Percentiles rank a stretch among this genome's conserved stretches.
phyloP scores from a whole-genome alignment of 2,329 filamentous ascomycete species.

The Bimuria novae-zelandiae region DNA sequence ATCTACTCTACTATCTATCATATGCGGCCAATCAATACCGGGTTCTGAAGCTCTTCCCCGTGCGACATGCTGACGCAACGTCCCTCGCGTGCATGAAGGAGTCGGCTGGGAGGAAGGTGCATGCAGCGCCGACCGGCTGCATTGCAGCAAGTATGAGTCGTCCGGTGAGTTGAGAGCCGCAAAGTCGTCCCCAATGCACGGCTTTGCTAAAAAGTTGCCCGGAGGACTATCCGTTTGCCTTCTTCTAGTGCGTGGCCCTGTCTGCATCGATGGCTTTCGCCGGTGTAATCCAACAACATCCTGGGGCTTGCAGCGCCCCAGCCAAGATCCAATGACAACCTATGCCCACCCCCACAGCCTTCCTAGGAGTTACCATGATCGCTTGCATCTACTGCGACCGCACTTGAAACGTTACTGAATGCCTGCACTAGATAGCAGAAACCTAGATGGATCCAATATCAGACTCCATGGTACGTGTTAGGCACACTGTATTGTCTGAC shows the following conservation, averaged over 20 bases:
- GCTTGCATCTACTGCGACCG: not conserved
- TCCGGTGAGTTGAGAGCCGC: conserved; percentile 14
- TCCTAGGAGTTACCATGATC: not conserved
- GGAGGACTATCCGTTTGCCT: conserved; percentile 16
- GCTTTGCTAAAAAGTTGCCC: conserved; percentile 1
- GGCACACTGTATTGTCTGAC: not conserved
- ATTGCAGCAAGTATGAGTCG: not conserved
- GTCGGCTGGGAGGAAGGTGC: not conserved
- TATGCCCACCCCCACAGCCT: not conserved
- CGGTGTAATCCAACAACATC: conserved; percentile 17
- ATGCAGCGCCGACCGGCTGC: conserved; percentile 8
- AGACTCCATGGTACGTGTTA: not conserved
- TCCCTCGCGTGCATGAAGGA: conserved; percentile 12
- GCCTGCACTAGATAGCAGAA: not conserved
- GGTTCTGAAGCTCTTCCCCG: not conserved
- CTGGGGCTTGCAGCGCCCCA: conserved; percentile 15
- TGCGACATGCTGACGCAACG: conserved; percentile 8
- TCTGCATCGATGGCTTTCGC: conserved; percentile 9
- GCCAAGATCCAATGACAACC: conserved; percentile 11
- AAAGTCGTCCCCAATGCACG: not conserved
- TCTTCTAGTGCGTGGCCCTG: conserved; percentile 5
- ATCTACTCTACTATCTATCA: conserved; percentile 2
- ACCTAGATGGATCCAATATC: not conserved
- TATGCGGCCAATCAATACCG: conserved; percentile 3
- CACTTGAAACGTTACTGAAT: conserved; percentile 1